Evolutionary conservation across 768 basidiomycete genomes (phyloP).

Genomic region (Mycena metata): DNA sequence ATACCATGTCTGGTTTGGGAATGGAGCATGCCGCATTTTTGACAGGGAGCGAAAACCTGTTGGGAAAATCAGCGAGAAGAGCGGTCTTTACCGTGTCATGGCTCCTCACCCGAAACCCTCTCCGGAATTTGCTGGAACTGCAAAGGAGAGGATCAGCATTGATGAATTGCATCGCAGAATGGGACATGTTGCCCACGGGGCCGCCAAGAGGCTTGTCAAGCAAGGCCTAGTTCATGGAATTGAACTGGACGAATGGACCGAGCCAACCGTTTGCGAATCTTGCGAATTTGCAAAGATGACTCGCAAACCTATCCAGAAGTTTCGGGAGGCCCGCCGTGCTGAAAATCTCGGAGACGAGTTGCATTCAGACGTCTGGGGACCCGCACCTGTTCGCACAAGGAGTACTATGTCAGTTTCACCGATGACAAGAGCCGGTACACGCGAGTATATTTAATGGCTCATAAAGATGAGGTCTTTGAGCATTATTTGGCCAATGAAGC

Average conservation of each 20-base stretch:
- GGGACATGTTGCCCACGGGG: conserved; percentile 43
- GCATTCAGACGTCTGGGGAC: conserved; percentile 57
- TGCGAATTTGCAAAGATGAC: too few relatives aligned
- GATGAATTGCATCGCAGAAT: conserved; percentile 44
- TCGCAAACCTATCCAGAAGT: too few relatives aligned
- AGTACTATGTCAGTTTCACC: conserved; percentile 51
- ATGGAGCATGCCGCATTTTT: conserved; percentile 39
- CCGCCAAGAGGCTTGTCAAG: too few relatives aligned
- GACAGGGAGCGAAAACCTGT: not conserved
- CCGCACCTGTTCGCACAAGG: conserved; percentile 40
- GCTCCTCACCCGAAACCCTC: conserved; percentile 8
- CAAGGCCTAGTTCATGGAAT: conserved; percentile 43
- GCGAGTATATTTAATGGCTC: conserved; percentile 41
- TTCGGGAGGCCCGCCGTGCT: too few relatives aligned
- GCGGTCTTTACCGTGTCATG: not conserved
- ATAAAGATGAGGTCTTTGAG: conserved; percentile 47
- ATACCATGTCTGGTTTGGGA: conserved; percentile 39
- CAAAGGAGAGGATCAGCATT: conserved; percentile 35
- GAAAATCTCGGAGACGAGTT: too few relatives aligned
- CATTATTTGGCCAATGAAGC: too few relatives aligned
- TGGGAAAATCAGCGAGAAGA: too few relatives aligned
- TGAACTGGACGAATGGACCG: conserved; percentile 38
- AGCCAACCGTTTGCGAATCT: too few relatives aligned
- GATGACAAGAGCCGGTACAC: conserved; percentile 49
- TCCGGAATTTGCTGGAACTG: conserved; percentile 3